Base-by-base conservation (phyloP, 768 basidiomycete genomes). In the Lentinula sp. region DNA sequence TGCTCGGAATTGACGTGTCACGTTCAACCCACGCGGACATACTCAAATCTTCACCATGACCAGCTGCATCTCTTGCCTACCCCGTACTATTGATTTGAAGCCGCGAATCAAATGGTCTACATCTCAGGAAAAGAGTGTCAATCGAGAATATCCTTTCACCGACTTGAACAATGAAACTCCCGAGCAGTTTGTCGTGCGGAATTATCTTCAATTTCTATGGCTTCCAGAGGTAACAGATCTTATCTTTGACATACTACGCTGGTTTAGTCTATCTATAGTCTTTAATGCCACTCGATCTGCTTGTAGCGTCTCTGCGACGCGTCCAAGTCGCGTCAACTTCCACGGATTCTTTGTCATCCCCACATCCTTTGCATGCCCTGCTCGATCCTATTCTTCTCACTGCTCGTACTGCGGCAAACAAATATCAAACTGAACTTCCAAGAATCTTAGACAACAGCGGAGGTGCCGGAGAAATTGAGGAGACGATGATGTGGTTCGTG, bases 161-260 rank as follows among this genome's bases (percentile, higher is more conserved):
- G 75, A 78, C 21, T 48, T 76, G 37, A 63, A 71, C 49, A 64
- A 74, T 45, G 83, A 85, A 65, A 74, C 78, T 0, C 74, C 80
- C 16, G 85, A 84, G 16, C 80, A 86, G 63, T 85, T 80, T 66
- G 78, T 86, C 23, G 76, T 75, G 2, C 77, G 85, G n/a, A 84
- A 78, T 3, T 91, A 91, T 70, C 80, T 88, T 49, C 88, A 90
- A 65, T 89, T 86, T 65, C 77, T 91, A 6, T 91, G 89, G 88
- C 78, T 91, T 46, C 89, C 89, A 50, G 82, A 90, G 74, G 89
- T 89, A 64, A 56, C 71, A 66, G 35, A 16, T 3, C 10, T 40
- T 58, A 16, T 23, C 13, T 21, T 9, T 42, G 42, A 50, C 1
- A 9, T 21, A 13, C 61, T 21, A 55, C 28, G 21, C 45, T n/a